Base-by-base conservation (phyloP, 768 basidiomycete species). In the Amanita pallidorosea region DNA sequence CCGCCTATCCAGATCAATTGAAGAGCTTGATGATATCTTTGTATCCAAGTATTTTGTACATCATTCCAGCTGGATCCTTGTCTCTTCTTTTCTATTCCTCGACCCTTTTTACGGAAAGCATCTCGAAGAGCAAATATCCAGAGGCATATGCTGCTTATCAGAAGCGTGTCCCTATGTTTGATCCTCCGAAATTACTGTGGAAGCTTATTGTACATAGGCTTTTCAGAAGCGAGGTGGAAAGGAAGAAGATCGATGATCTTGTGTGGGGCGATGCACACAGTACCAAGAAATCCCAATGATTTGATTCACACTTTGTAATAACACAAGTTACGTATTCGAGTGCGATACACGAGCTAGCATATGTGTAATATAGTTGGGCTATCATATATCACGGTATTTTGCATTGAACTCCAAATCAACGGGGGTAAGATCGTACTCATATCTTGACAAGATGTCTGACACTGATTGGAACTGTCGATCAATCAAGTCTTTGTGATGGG, bases 131-230 rank as follows among this genome's bases (percentile, higher is more conserved):
- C 45, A 96, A 96, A 63, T 92, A 91, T 60, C 78, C 83, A 2
- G 65, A 65, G 13, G 75, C 70, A 3, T 96, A 95, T 64, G 60
- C 61, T 5, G 77, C 81, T 4, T 96, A 94, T 63, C 81, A 81
- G 59, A 61, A 70, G 51, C 78, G 91, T 18, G 91, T 95, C 4
- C 82, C 77, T 11, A 91, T 91, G 85, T 94, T 95, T 60, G 64
- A 76, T 29, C 77, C 68, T 0, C 6, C 61, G 6, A 49, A 55
- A 5, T 66, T 79, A 29, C 0, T 53, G n/a, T 31, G 20, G 36
- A 53, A 55, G 46, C 34, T 11, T 31, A 1, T 41, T 13, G n/a
- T 49, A 27, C 27, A 33, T 27, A 49, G 34, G 29, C 44, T 49
- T 5, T 54, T 37, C n/a, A 49, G 23, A 29, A 47, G 8, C 33